These are phyloP conservation scores for Sporisorium sorghi DNA, from an alignment of 1,284 basidiomycete species.

Conservation along the genomic window DNA sequence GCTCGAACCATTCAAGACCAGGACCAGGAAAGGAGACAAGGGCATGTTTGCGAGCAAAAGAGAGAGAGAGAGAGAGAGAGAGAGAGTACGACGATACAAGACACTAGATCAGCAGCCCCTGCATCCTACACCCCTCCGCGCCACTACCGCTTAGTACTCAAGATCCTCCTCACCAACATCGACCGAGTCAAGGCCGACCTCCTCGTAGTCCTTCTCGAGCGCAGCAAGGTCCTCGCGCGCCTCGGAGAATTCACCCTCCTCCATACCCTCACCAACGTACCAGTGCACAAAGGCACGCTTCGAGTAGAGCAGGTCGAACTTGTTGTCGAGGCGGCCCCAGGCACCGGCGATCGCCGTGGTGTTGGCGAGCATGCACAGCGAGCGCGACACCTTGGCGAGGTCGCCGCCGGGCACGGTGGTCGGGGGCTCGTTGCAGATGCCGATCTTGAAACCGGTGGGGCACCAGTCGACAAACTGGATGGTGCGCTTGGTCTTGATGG, in stretches of 20 bases:
- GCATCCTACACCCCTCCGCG: background rate
- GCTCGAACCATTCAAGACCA: too few relatives aligned
- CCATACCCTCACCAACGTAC: slow-evolving; percentile 98
- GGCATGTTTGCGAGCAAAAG: background rate
- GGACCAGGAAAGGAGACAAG: background rate
- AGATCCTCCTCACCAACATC: slow-evolving; percentile 79
- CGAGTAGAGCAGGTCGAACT: slow-evolving; percentile 88
- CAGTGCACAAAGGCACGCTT: slow-evolving; percentile 69
- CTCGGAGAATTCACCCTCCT: slow-evolving; percentile 98
- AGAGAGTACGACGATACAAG: background rate
- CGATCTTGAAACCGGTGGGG: slow-evolving; percentile 94
- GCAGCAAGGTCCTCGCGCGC: slow-evolving; percentile 96
- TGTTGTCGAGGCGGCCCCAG: slow-evolving; percentile 96
- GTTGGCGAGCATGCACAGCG: slow-evolving; percentile 96
- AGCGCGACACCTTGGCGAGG: slow-evolving; percentile 91
- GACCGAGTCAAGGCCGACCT: slow-evolving; percentile 87
- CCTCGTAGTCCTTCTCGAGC: slow-evolving; percentile 79
- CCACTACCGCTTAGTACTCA: slow-evolving; percentile 57
- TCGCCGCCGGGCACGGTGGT: slow-evolving; percentile 87
- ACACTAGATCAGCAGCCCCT: too few relatives aligned
- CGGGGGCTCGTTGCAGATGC: slow-evolving; percentile 95
- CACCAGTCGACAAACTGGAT: slow-evolving; percentile 98
- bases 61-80: background rate
- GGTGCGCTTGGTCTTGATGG: slow-evolving; percentile 82
- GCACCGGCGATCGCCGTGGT: slow-evolving; percentile 94